These are phyloP conservation scores for Hylodesmum podocarpum DNA, from an alignment of 306 rosid genomes.

Conservation along the genomic window DNA sequence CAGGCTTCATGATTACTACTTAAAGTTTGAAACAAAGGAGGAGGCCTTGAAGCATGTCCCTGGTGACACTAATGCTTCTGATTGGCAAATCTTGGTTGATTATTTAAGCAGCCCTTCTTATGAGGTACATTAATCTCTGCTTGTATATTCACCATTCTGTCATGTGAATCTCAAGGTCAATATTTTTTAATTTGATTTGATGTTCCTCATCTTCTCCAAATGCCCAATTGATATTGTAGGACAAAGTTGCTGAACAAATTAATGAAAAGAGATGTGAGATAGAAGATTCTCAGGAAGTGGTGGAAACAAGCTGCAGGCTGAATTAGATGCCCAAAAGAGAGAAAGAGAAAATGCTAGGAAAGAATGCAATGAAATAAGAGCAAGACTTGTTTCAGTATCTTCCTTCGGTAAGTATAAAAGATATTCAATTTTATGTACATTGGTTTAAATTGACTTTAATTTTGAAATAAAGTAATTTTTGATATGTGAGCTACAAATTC, in stretches of 20 bases:
- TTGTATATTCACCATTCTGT: background rate
- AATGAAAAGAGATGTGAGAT: background rate
- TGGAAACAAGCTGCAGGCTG: constrained; percentile 18
- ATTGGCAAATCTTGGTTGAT: constrained; percentile 43
- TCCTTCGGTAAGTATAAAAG: constrained; percentile 32
- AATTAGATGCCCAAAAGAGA: constrained; percentile 39
- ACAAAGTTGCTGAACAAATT: constrained; percentile 37
- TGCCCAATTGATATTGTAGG: constrained; percentile 24
- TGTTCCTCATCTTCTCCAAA: too few species aligned
- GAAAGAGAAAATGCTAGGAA: constrained; percentile 35
- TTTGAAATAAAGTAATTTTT: background rate
- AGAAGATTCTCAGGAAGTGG: constrained; percentile 23
- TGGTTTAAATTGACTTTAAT: background rate
- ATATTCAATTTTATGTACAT: background rate
- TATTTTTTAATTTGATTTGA: background rate
- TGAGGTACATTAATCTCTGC: constrained; percentile 28
- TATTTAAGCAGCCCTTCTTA: constrained; percentile 44
- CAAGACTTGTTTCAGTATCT: constrained; percentile 24
- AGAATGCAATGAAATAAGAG: constrained; percentile 34
- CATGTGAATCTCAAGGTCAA: background rate
- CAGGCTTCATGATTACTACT: constrained; percentile 40
- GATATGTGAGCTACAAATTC: background rate
- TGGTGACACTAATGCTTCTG: constrained; percentile 32
- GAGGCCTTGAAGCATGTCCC: constrained; percentile 42
- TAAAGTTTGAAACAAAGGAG: constrained; percentile 37